A percentile compares a stretch with the other conserved stretches of the same genome.
phyloP scores from a whole-genome alignment of 2,329 filamentous ascomycete genomes.

The Monilinia fructigena region DNA sequence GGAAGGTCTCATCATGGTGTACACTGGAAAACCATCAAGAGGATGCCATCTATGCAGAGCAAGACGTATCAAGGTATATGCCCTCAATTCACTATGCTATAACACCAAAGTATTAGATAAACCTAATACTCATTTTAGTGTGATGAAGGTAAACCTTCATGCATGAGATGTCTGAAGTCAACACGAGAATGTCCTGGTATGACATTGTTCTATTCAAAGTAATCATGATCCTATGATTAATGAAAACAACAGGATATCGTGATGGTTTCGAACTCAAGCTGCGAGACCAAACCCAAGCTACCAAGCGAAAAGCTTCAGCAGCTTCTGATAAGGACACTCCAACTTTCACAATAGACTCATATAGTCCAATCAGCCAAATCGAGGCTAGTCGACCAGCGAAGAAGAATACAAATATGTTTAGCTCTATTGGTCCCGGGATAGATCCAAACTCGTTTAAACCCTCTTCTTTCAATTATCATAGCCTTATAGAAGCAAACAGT shows the following conservation, averaged over 20 bases:
- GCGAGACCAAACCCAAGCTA: neutral
- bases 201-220: conserved; percentile 21
- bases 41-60: conserved; percentile 26
- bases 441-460: too few species aligned
- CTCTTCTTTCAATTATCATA: neutral
- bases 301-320: neutral
- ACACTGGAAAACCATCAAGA: conserved; percentile 22
- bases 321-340: neutral
- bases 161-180: conserved; percentile 61
- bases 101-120: too few species aligned
- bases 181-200: conserved; percentile 61
- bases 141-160: conserved; percentile 63
- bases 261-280: conserved; percentile 10
- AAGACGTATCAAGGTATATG: conserved; percentile 25
- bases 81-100: too few species aligned
- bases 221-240: neutral
- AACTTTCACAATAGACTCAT: conserved; percentile 9
- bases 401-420: neutral
- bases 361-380: neutral
- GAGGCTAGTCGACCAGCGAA: neutral
- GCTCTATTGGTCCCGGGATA: neutral
- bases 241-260: conserved; percentile 7
- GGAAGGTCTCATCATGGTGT: conserved; percentile 2
- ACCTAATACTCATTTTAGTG: conserved; percentile 47
- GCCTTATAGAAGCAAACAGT: too few species aligned